phyloP scores from a whole-genome alignment of 2,329 filamentous ascomycete genomes.

The Penicillium italicum region DNA sequence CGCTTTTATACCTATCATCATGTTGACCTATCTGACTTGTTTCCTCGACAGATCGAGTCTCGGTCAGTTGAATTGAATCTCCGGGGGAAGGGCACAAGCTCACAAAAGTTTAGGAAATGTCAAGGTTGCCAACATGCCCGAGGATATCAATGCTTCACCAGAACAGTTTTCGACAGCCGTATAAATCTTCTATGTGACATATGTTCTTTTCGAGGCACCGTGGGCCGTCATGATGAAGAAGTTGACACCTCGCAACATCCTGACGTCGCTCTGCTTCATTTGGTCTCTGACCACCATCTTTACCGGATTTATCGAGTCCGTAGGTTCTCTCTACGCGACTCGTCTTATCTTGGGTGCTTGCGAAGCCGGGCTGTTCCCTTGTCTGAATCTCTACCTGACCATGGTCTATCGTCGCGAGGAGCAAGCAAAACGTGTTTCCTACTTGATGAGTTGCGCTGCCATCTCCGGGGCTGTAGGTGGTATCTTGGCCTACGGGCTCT shows the following conservation, averaged over 20 bases:
- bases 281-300: conserved; percentile 52
- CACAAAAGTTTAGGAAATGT: conserved; percentile 42
- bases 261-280: conserved; percentile 41
- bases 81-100: neutral
- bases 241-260: conserved; percentile 42
- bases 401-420: conserved; percentile 43
- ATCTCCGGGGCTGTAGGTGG: conserved; percentile 42
- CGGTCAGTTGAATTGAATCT: conserved; percentile 25
- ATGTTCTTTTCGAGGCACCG: conserved; percentile 50
- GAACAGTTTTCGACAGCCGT: conserved; percentile 48
- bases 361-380: conserved; percentile 41
- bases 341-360: conserved; percentile 39
- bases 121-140: conserved; percentile 46
- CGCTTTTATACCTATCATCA: conserved; percentile 52
- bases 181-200: conserved; percentile 52
- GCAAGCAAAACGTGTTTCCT: conserved; percentile 42
- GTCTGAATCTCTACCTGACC: conserved; percentile 40
- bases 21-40: conserved; percentile 54
- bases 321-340: conserved; percentile 41
- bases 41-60: conserved; percentile 57
- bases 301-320: conserved; percentile 46
- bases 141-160: conserved; percentile 42
- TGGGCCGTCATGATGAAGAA: conserved; percentile 50
- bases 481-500: conserved; percentile 37
- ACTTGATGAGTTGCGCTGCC: conserved; percentile 40